Conservation (phyloP, 2,329 filamentous ascomycete genomes). For the Rhytidhysteron rufulum region DNA sequence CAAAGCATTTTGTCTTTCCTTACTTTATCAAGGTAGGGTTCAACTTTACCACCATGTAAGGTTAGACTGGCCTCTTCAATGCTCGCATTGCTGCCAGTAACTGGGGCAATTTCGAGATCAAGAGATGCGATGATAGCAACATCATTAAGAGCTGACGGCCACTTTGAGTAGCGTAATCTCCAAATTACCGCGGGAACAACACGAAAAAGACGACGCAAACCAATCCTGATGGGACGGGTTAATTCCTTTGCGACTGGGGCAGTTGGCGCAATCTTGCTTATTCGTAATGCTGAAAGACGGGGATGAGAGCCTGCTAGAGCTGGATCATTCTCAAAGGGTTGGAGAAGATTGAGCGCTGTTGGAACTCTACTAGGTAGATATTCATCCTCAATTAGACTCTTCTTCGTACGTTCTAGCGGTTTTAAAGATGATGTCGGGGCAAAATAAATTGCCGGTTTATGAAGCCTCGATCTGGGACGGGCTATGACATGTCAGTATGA, state of each 20-base stretch:
- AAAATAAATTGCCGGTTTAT: constrained; percentile 65
- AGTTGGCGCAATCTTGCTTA: constrained; percentile 69
- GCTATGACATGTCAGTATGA: constrained; percentile 18
- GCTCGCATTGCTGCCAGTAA: constrained; percentile 63
- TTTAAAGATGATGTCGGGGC: constrained; percentile 53
- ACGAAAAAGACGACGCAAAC: constrained; percentile 59
- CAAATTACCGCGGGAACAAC: constrained; percentile 69
- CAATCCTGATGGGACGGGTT: constrained; percentile 61
- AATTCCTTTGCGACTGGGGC: constrained; percentile 58
- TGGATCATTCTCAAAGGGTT: constrained; percentile 66
- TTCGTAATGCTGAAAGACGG: constrained; percentile 67
- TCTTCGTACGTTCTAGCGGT: constrained; percentile 44
- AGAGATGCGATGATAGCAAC: constrained; percentile 63
- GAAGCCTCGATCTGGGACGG: constrained; percentile 57
- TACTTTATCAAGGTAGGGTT: constrained; percentile 44
- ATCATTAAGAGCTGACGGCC: constrained; percentile 52
- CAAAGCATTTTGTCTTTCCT: constrained; percentile 54
- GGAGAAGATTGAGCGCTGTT: constrained; percentile 71
- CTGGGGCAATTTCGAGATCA: constrained; percentile 69
- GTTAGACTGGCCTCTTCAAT: constrained; percentile 58
- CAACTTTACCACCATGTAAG: constrained; percentile 56
- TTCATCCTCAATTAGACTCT: constrained; percentile 49
- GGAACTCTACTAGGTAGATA: constrained; percentile 68
- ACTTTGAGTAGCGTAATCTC: constrained; percentile 66
- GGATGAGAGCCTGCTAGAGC: constrained; percentile 60